Base-by-base conservation (phyloP, 495 filamentous ascomycete species). In the Jackrogersella minutella region DNA sequence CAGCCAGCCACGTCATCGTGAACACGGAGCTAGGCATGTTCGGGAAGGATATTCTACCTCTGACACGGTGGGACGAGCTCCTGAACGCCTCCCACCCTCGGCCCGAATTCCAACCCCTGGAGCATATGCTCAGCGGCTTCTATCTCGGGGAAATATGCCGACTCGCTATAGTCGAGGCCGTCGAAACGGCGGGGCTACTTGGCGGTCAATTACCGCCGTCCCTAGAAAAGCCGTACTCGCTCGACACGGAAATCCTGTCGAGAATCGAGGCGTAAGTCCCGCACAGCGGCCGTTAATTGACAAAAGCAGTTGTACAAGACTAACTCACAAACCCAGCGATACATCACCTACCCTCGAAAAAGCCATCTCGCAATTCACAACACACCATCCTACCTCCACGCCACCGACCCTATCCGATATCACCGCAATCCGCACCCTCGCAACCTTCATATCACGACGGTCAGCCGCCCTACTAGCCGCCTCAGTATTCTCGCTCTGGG, bases 11-110 rank as follows among this genome's bases (percentile, higher is more conserved):
- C 55, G 81, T 82, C 16, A 86, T 96, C 26, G 85, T 95, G 53
- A 96, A 96, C 78, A 96, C 92, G 0, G 92, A 96, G 76, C 84
- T 91, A 77, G 90, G 90, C 50, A 93, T 96, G 86, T 88, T 90
- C 43, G 88, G 89, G 44, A 82, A 85, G 6, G 90, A 85, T 44
- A 87, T 90, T 17, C 79, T 90, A 3, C 86, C 89, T 7, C 78
- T 88, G 43, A 93, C 91, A 2, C 86, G 84, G 66, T 94, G 91
- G 91, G 92, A 96, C 65, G 64, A 77, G 10, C 71, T 80, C 28
- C 78, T 96, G 9, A 88, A 88, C 58, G 77, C 73, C 1, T 82
- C 78, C 0, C 90, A 91, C 71, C 82, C 88, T 11, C 84, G 86
- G 3, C 92, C 92, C 0, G 90, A 90, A 0, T 96, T 95, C 65